Base-by-base conservation (phyloP, 2,329 filamentous ascomycete genomes). In the Penicillium sumatraense region DNA sequence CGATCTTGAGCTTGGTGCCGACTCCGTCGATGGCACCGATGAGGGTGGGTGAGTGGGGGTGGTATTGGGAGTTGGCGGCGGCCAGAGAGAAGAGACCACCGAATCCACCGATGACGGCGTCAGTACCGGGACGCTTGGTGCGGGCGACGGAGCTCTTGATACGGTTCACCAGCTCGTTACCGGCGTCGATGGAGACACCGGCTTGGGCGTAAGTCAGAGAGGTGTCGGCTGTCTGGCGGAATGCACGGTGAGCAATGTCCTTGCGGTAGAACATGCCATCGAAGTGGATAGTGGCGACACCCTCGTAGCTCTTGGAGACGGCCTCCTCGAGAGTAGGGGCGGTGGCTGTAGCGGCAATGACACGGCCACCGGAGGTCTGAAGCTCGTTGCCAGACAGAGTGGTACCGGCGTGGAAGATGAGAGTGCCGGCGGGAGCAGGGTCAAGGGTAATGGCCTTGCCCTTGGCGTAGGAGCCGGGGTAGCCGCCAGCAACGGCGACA, bases 21-120 rank as follows among this genome's bases (percentile, higher is more conserved):
- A 98, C 92, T 49, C 95, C 95, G 71, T 99, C 95, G 61, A 97
- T 98, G 57, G 92, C 93, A 52, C 90, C 90, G n/a, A 98, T 91
- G 23, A 98, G 78, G 53, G 93, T 88, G 10, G 93, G 93, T 0
- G 89, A 85, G 55, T 86, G 81, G 5, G 82, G 79, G 69, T 91
- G 92, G 56, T 91, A 96, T 49, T 90, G 89, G 11, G 90, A 89
- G 63, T 75, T 75, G 60, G 73, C 74, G 47, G 84, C 83, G 6
- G 86, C 80, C 13, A 97, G 81, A 70, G 95, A 89, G 57, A 96
- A 87, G 62, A 91, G 86, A 27, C 95, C 95, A 47, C 95, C 95
- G 67, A 99, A 99, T 2, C 95, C 95, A 56, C 95, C 95, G 67
- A 99, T 97, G 69, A 93, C 86, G 52, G 93, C 93, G 72, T 96